Percentiles rank a stretch among this genome's conserved stretches.
Evolutionary conservation across 2,329 filamentous ascomycete genomes (phyloP).

Genomic region (Thielaviopsis euricoi): DNA sequence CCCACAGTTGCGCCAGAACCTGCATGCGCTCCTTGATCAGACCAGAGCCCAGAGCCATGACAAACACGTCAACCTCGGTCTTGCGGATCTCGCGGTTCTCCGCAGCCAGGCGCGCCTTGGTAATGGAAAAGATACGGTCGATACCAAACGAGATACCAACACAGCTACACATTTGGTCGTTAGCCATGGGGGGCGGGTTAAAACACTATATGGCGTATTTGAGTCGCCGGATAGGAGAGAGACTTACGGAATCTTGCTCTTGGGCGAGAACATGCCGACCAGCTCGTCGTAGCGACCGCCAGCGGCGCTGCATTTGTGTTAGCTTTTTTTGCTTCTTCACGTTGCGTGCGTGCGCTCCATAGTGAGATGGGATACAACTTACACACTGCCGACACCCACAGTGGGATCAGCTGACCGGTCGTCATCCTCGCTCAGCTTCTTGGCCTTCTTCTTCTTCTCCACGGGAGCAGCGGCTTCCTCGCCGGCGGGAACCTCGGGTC

Average conservation of each 20-base stretch:
- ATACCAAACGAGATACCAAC: conserved; percentile 72
- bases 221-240: too few species aligned
- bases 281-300: conserved; percentile 86
- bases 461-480: conserved; percentile 20
- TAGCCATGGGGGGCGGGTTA: neutral
- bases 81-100: conserved; percentile 40
- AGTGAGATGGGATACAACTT: conserved; percentile 4
- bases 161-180: conserved; percentile 16
- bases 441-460: conserved; percentile 25
- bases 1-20: conserved; percentile 62
- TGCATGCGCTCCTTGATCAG: conserved; percentile 71
- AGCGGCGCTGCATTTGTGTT: conserved; percentile 36
- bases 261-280: conserved; percentile 83
- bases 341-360: too few species aligned
- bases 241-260: conserved; percentile 53
- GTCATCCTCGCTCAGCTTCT: conserved; percentile 36
- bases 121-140: conserved; percentile 88
- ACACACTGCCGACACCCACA: conserved; percentile 66
- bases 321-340: neutral
- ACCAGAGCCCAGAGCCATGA: conserved; percentile 84
- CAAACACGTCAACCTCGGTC: conserved; percentile 75
- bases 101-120: conserved; percentile 56
- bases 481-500: conserved; percentile 27
- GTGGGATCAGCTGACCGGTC: conserved; percentile 66
- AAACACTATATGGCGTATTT: too few species aligned